These are phyloP conservation scores for Sarocladiaceae sp. DNA, from an alignment of 2,329 filamentous ascomycete genomes.

Conservation along the genomic window DNA sequence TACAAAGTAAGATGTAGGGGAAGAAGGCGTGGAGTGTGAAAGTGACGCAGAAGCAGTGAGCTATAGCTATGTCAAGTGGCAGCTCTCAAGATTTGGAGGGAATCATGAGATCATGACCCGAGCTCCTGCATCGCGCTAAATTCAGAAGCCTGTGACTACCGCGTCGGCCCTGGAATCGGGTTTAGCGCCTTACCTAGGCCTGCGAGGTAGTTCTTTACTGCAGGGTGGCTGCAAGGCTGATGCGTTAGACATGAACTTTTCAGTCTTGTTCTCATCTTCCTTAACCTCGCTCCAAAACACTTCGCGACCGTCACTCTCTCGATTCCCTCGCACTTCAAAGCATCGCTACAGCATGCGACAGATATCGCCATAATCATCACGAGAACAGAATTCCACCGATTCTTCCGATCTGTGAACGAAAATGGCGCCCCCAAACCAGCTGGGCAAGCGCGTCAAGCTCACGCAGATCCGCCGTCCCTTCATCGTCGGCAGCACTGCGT, in stretches of 20 bases:
- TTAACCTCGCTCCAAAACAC: not conserved
- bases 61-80: not conserved
- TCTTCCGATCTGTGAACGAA: too few species aligned
- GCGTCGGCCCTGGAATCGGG: not conserved
- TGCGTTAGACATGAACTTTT: not conserved
- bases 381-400: not conserved
- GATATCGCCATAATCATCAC: not conserved
- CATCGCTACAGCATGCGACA: not conserved
- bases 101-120: conserved; percentile 9
- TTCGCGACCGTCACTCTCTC: not conserved
- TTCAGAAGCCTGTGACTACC: not conserved
- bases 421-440: conserved; percentile 56
- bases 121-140: conserved; percentile 8
- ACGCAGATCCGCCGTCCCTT: conserved; percentile 59
- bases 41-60: not conserved
- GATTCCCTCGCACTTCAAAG: not conserved
- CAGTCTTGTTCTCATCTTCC: not conserved
- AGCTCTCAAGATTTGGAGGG: not conserved
- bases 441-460: conserved; percentile 59
- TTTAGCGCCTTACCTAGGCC: too few species aligned
- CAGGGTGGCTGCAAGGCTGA: conserved; percentile 8
- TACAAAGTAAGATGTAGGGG: not conserved
- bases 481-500: conserved; percentile 73
- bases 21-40: not conserved
- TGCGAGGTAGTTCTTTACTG: too few species aligned